Evolutionary conservation across 352 stramenopile species (phyloP).

Genomic region (Phytophthora pini): DNA sequence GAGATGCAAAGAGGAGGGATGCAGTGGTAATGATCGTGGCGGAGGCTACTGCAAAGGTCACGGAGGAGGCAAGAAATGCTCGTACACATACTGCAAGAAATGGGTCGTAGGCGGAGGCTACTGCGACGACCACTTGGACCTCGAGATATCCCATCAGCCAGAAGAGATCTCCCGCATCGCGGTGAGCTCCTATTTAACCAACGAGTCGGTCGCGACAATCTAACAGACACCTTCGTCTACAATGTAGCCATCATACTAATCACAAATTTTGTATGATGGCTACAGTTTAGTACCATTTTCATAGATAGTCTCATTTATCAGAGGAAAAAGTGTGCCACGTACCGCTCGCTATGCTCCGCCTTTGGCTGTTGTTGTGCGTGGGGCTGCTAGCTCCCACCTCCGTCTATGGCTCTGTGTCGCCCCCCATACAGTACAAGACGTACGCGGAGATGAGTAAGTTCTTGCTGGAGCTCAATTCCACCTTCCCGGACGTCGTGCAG

Average conservation of each 20-base stretch:
- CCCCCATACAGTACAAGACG: constrained; percentile 55
- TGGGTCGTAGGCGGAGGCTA: constrained; percentile 85
- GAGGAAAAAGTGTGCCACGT: constrained; percentile 15
- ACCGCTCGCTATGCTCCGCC: constrained; percentile 14
- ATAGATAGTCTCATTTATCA: constrained; percentile 6
- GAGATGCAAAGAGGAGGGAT: constrained; percentile 75
- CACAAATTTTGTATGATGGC: too few species aligned
- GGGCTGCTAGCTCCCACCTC: constrained; percentile 3
- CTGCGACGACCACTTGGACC: constrained; percentile 70
- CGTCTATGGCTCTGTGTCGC: constrained; percentile 10
- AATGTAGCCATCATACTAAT: constrained; percentile 12
- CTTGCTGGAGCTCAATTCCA: constrained; percentile 72
- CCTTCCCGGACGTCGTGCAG: constrained; percentile 80
- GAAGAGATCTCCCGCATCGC: constrained; percentile 69
- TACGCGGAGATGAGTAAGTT: constrained; percentile 76
- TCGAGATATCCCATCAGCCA: constrained; percentile 58
- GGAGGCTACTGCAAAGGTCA: constrained; percentile 88
- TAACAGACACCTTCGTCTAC: constrained; percentile 22
- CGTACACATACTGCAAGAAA: constrained; percentile 69
- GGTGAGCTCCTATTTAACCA: constrained; percentile 74
- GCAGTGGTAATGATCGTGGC: constrained; percentile 71
- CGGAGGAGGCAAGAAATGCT: constrained; percentile 84
- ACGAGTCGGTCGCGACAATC: constrained; percentile 51
- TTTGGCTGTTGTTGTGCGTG: constrained; percentile 11
- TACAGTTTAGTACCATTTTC: too few species aligned